phyloP scores from a whole-genome alignment of 768 basidiomycete species.

The Phaeolepiota aurea region DNA sequence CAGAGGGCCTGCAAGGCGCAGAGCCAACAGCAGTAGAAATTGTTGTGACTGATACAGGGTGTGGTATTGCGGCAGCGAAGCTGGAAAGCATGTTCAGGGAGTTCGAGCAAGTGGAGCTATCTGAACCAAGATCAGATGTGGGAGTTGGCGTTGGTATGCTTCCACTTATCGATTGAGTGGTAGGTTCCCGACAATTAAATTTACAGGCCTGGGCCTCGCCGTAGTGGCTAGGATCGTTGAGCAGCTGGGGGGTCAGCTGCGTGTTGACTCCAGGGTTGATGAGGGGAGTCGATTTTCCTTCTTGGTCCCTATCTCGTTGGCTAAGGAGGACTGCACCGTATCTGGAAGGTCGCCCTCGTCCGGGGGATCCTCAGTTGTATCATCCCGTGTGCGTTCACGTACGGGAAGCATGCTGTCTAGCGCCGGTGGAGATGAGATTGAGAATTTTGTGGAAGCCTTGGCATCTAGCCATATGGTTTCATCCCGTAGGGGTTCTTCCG shows the following conservation, averaged over 20 bases:
- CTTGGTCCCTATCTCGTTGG: conserved; percentile 53
- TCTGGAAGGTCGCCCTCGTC: conserved; percentile 12
- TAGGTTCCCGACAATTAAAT: background rate
- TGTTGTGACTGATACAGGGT: conserved; percentile 62
- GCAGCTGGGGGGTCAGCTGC: conserved; percentile 71
- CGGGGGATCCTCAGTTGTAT: conserved; percentile 10
- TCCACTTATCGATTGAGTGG: background rate
- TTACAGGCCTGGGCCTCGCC: conserved; percentile 61
- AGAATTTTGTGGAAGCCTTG: conserved; percentile 41
- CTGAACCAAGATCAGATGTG: conserved; percentile 24
- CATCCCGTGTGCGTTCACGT: conserved; percentile 16
- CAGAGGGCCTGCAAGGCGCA: conserved; percentile 35
- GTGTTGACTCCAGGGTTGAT: conserved; percentile 63
- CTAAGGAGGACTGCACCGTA: conserved; percentile 9
- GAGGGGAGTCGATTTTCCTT: conserved; percentile 69
- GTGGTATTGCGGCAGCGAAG: conserved; percentile 57
- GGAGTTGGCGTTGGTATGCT: conserved; percentile 41
- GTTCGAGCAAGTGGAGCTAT: conserved; percentile 67
- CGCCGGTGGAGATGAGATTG: conserved; percentile 24
- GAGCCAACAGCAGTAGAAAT: conserved; percentile 58
- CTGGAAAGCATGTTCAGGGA: conserved; percentile 74
- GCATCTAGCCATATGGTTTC: conserved; percentile 24
- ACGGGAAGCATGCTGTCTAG: conserved; percentile 13
- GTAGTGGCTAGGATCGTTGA: conserved; percentile 77
- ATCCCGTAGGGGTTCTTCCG: conserved; percentile 2